Evolutionary conservation across 2,329 filamentous ascomycete species (phyloP), one percentile per base, ranked within the genome.

Genomic region (Biscogniauxia sp.): DNA sequence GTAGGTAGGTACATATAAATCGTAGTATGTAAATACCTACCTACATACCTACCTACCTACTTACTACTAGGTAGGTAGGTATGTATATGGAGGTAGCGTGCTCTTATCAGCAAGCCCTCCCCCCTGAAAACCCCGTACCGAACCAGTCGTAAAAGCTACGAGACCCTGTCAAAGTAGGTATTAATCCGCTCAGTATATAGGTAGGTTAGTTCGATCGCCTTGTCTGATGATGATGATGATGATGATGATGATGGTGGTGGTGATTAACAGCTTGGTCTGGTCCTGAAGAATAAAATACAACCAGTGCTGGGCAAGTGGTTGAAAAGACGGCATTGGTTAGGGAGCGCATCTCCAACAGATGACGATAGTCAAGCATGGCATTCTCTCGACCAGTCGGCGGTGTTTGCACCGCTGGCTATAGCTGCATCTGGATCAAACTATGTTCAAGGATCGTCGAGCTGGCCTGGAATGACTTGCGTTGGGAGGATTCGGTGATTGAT

Each of bases 401-500:
- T 32, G 37, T 55, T 51, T 53, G 53, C 58, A 59, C 23, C 51
- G 52, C 54, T 41, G 56, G 50, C 57, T 57, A 64, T n/a, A 45
- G 37, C 37, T 45, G n/a, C 37, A 45, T 52, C 55, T 51, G 37
- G 54, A n/a, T 20, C 61, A 60, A 55, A n/a, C 50, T 58, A 50
- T 11, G 53, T 41, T 59, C 54, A 56, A 55, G n/a, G 59, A 54
- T 66, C 62, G 64, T 66, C 64, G 62, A 61, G 54, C 45, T 54
- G 56, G 56, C 50, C 8, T 55, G n/a, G 25, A 23, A 53, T 54
- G 51, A 59, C 57, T 55, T 64, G 56, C 41, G 58, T 37, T 63
- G 59, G 61, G n/a, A 55, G 58, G 59, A 59, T 49, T 69, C 68
- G 66, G 68, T 68, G 63, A 64, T 66, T 58, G 66, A 68, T 67